Base-by-base conservation (phyloP, 768 basidiomycete genomes). In the Panaeolus papilionaceus region DNA sequence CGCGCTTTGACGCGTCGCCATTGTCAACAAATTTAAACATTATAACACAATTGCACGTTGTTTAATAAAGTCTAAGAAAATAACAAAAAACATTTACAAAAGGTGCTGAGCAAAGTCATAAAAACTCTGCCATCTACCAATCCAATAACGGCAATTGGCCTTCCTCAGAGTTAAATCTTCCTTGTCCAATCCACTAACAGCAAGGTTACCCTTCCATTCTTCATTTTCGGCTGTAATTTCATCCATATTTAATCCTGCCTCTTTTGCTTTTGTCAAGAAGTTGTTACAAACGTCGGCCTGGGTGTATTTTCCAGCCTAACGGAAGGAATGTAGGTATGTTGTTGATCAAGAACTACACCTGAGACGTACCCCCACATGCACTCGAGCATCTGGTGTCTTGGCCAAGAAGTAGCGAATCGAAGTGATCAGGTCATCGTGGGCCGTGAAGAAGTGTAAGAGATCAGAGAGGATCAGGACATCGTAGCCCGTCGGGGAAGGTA, bases 391-490 rank as follows among this genome's bases (percentile, higher is more conserved):
- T 6, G 76, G 62, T 1, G 78, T 74, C 49, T 75, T 82, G 12
- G 79, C 75, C 10, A 93, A 83, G 12, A 93, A 82, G 33, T 78
- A 71, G 0, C 71, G 71, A 20, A 89, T 74, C 7, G 90, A 89
- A 4, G 75, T 68, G 28, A 92, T 73, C 42, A 92, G 82, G 23
- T 76, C 82, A 66, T 80, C 82, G 74, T 92, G 92, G 49, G 87
- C 89, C 64, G 72, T 71, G 72, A 87, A 80, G 73, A 92, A 92
- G 76, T 92, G 89, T 28, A 93, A 82, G 11, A 94, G 81, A 77
- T 93, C 91, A 2, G 90, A 92, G 61, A 91, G 82, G 66, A 93
- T 84, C 62, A 92, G 79, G 18, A 85, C 71, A 70, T 92, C 89
- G 74, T 83, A 92, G 64, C 81, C 83, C 5, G 64, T 51, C 42